Base-by-base conservation (phyloP, 441 rosid species). In the Pelargonium citronellum region DNA sequence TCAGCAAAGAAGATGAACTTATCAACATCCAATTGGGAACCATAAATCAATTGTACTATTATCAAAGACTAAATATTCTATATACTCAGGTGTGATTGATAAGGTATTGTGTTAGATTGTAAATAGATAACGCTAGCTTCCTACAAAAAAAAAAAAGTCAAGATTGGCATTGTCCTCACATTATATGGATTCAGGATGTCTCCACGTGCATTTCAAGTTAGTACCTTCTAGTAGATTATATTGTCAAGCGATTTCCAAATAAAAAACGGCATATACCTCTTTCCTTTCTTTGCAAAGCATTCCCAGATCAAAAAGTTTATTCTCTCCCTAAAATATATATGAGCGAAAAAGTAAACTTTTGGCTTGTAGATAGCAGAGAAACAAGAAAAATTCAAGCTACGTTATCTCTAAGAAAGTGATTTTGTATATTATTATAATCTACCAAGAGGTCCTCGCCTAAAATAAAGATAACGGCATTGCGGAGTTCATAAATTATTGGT, bases 381-480 rank as follows among this genome's bases (percentile, higher is more conserved):
- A 53, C 20, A 3, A 53, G 60, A 53, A 53, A 47, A 53, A 53
- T 53, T 53, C 60, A 53, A 53, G 60, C 15, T 53, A 53, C 16
- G 8, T 53, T 53, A n/a, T 53, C 60, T 53, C 20, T 53, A 15
- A 53, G 15, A 6, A 53, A 13, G 16, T 53, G 8, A 53, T 53
- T 53, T 53, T 15, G 19, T 53, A 53, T 53, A 37, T 6, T 37
- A 37, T 37, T 37, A 15, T 53, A 53, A 53, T 53, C 19, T 53
- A 16, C 60, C 17, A n/a, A 53, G 17, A 53, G 19, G 60, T n/a
- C 41, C 8, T 53, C 15, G 16, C 17, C 7, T 15, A 13, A 53
- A 4, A 17, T 53, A 1, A 17, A 53, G 60, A 53, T 13, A 53
- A 5, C 2, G 20, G 2, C 8, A 53, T 53, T 2, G 1, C 13